Conservation (phyloP, 2,329 filamentous ascomycete genomes). For the Xylaria sp. region DNA sequence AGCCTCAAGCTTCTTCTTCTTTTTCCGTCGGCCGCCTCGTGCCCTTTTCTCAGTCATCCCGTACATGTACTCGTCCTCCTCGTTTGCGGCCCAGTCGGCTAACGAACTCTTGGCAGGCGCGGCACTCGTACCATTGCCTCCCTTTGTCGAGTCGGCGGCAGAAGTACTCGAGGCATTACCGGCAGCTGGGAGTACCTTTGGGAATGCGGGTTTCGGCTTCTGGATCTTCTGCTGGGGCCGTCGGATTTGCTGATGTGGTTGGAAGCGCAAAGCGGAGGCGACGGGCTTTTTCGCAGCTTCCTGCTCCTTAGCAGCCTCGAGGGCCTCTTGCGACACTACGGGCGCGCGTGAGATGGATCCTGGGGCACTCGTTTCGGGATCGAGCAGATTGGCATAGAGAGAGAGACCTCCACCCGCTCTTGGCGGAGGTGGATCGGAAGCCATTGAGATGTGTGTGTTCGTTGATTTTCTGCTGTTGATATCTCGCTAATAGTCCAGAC, state of each 20-base stretch:
- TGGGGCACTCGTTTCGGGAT: conserved; percentile 45
- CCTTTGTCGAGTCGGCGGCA: conserved; percentile 9
- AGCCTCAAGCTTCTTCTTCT: conserved; percentile 63
- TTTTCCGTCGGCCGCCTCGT: conserved; percentile 72
- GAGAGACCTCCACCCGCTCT: conserved; percentile 54
- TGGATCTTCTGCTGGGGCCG: conserved; percentile 64
- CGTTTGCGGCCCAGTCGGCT: conserved; percentile 72
- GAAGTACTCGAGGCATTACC: conserved; percentile 27
- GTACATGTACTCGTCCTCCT: conserved; percentile 78
- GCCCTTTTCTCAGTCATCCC: conserved; percentile 58
- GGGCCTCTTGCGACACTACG: conserved; percentile 60
- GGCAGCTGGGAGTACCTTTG: conserved; percentile 38
- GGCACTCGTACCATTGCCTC: conserved; percentile 19
- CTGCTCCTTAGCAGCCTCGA: conserved; percentile 40
- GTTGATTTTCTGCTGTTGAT: background rate
- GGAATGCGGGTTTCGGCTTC: conserved; percentile 53
- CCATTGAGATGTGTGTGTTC: conserved; percentile 18
- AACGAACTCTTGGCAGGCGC: conserved; percentile 59
- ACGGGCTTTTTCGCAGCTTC: conserved; percentile 56
- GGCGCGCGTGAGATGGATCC: conserved; percentile 74
- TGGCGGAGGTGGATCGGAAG: conserved; percentile 32
- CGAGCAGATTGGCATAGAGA: conserved; percentile 79
- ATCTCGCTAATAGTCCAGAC: background rate
- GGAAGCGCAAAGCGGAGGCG: conserved; percentile 71
- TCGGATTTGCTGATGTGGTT: conserved; percentile 61